phyloP scores from a whole-genome alignment of 2,329 filamentous ascomycete genomes.

The Penicillium sp. region DNA sequence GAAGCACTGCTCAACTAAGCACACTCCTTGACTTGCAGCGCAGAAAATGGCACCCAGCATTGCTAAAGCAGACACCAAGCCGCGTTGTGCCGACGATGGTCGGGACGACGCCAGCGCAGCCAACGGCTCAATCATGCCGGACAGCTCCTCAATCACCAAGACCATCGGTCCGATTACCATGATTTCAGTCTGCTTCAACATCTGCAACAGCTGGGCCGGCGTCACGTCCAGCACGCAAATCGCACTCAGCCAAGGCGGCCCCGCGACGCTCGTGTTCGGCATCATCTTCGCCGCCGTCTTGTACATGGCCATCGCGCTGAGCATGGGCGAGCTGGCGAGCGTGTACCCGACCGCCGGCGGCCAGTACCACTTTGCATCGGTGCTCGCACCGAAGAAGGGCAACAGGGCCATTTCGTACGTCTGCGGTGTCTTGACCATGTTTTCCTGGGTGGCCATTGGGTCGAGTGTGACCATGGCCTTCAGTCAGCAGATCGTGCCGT shows the following conservation, averaged over 20 bases:
- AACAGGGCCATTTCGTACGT: constrained; percentile 38
- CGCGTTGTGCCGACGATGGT: too few species aligned
- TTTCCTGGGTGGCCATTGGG: constrained; percentile 49
- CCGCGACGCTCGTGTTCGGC: constrained; percentile 48
- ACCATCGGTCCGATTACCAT: constrained; percentile 34
- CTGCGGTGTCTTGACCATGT: constrained; percentile 49
- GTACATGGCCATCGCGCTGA: constrained; percentile 43
- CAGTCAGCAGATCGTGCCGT: constrained; percentile 30
- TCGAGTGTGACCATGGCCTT: constrained; percentile 46
- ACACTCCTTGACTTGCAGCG: too few species aligned
- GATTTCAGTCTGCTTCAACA: constrained; percentile 48
- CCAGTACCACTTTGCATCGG: constrained; percentile 51
- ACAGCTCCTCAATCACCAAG: too few species aligned
- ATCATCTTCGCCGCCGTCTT: constrained; percentile 48
- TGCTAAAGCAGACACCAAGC: too few species aligned
- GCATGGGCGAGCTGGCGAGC: constrained; percentile 46
- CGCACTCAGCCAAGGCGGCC: constrained; percentile 49
- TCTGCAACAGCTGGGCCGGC: constrained; percentile 52
- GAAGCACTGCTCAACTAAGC: too few species aligned
- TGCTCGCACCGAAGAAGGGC: constrained; percentile 40
- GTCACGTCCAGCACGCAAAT: constrained; percentile 48
- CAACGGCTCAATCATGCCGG: too few species aligned
- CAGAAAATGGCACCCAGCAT: too few species aligned
- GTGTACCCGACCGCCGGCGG: constrained; percentile 49
- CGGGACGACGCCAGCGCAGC: too few species aligned